Evolutionary conservation across 2,329 filamentous ascomycete genomes (phyloP), one percentile per base, ranked within the genome.

Genomic region (Colletotrichum theobromicola): DNA sequence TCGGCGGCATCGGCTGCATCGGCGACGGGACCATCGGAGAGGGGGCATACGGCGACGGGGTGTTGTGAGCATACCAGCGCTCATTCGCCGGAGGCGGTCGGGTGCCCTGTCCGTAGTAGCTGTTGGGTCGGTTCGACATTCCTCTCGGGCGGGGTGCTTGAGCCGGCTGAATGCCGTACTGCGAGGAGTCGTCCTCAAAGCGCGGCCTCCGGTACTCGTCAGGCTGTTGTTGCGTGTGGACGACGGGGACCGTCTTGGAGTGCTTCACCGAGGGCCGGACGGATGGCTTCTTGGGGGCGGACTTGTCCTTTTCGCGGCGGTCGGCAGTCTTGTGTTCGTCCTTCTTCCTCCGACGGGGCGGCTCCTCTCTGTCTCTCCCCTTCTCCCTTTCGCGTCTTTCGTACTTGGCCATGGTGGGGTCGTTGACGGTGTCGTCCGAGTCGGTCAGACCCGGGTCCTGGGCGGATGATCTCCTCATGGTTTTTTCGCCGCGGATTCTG

Each of bases 361-460:
- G 67, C 69, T 78, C n/a, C 75, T 80, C 26, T 76, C 76, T 16
- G 75, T 80, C 37, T 57, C 26, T 63, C 42, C 72, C 68, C 10
- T 32, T 55, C 28, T 12, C 28, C 21, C 57, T 61, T 13, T 42
- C 16, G 28, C 61, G 61, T 62, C 67, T 79, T 74, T 83, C 83
- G 62, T 80, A 82, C 67, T 81, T 78, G 21, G 79, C 76, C 15
- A 82, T 79, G 61, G 78, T 82, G 24, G 78, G 75, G 6, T 84
- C 83, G 34, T 86, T 86, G 46, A 84, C 80, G 18, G 85, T 87
- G 53, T 86, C 83, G 77, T 88, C 85, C 63, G 87, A 85, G 77
- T 87, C 87, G 75, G 83, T 84, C 50, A 84, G 76, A 37, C 76
- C 81, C 67, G 82, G 79, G 60, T 77, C 79, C 66, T 78, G 82